phyloP scores from a whole-genome alignment of 73 alveolate genomes.

The Paramecium tetraurelia region DNA sequence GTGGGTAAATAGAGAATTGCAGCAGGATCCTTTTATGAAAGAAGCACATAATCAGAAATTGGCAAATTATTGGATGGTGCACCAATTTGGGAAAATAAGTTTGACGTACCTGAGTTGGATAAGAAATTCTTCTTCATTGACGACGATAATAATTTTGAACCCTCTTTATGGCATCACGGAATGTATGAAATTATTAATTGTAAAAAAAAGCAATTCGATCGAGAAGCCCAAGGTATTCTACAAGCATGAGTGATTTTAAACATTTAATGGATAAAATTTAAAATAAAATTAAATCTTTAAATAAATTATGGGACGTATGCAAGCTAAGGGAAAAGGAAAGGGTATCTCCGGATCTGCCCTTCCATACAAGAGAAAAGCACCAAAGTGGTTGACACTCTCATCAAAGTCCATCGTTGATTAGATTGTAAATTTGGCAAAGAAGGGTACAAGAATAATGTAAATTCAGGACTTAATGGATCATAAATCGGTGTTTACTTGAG shows the following conservation, averaged over 20 bases:
- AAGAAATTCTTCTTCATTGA: constrained; percentile 63
- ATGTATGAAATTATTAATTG: background rate
- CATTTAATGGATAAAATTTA: constrained; percentile 26
- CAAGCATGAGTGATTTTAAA: constrained; percentile 13
- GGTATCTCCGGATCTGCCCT: constrained; percentile 68
- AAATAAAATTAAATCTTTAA: constrained; percentile 32
- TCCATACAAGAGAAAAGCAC: constrained; percentile 65
- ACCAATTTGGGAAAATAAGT: constrained; percentile 58
- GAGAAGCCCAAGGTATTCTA: constrained; percentile 39
- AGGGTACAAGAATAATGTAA: constrained; percentile 24
- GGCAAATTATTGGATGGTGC: constrained; percentile 51
- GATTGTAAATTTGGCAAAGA: constrained; percentile 60
- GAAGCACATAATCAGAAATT: background rate
- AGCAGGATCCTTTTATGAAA: background rate
- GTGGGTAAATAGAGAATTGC: background rate
- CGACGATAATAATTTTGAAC: constrained; percentile 61
- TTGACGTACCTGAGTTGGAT: constrained; percentile 55
- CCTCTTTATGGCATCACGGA: constrained; percentile 64
- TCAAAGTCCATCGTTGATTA: constrained; percentile 57
- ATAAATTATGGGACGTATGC: constrained; percentile 64
- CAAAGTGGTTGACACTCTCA: constrained; percentile 62
- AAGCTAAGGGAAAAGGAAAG: constrained; percentile 63
- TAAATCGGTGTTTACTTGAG: constrained; percentile 63
- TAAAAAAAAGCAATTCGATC: background rate
- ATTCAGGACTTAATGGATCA: constrained; percentile 54